phyloP scores from a whole-genome alignment of 2,329 filamentous ascomycete genomes.

The Fulvia fulva region DNA sequence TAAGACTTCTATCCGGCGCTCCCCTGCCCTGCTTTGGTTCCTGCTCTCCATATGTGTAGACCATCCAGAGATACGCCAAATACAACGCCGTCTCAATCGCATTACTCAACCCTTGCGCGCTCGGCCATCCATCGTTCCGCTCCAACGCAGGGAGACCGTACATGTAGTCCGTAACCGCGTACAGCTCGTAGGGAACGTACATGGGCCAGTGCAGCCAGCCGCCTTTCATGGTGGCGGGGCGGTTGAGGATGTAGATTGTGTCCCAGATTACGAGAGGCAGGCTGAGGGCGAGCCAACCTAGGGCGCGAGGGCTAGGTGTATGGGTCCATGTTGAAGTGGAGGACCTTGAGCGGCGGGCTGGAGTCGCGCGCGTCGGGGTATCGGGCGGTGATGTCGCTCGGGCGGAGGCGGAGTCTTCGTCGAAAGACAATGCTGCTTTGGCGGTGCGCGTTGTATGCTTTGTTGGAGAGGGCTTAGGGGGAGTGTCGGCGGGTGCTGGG shows the following conservation, averaged over 20 bases:
- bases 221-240: slow-evolving; percentile 77
- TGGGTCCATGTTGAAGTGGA: slow-evolving; percentile 49
- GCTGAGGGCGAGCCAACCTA: slow-evolving; percentile 70
- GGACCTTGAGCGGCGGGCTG: slow-evolving; percentile 38
- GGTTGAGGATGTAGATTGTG: slow-evolving; percentile 70
- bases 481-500: background rate
- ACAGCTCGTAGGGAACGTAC: slow-evolving; percentile 74
- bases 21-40: slow-evolving; percentile 36
- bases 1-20: slow-evolving; percentile 37
- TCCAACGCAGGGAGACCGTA: slow-evolving; percentile 75
- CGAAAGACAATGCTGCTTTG: slow-evolving; percentile 7
- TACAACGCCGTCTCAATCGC: slow-evolving; percentile 65
- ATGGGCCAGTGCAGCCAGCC: slow-evolving; percentile 67
- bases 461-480: slow-evolving; percentile 16
- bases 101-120: slow-evolving; percentile 69
- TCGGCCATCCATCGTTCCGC: slow-evolving; percentile 67
- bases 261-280: slow-evolving; percentile 81
- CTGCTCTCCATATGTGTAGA: slow-evolving; percentile 42
- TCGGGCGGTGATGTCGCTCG: background rate
- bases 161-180: slow-evolving; percentile 73
- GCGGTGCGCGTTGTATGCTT: slow-evolving; percentile 24
- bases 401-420: background rate
- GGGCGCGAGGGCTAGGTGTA: slow-evolving; percentile 55
- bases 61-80: slow-evolving; percentile 55
- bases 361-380: background rate